phyloP scores from a whole-genome alignment of 2,329 filamentous ascomycete species.

The Cladosporium sp. region DNA sequence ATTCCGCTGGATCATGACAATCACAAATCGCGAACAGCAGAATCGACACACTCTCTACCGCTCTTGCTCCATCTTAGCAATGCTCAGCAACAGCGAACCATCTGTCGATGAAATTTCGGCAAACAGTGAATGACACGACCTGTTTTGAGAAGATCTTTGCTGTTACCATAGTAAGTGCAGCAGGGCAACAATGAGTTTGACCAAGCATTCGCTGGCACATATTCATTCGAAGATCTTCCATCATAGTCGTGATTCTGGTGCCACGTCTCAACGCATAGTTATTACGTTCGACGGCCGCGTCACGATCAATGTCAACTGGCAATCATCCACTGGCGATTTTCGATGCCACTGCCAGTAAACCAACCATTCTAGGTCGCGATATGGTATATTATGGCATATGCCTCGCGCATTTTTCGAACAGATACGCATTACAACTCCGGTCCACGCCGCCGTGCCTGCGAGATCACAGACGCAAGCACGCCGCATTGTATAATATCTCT shows the following conservation, averaged over 20 bases:
- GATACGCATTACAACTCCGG: neutral
- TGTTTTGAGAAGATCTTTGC: neutral
- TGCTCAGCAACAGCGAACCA: neutral
- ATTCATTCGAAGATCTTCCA: neutral
- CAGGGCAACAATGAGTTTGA: neutral
- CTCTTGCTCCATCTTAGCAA: neutral
- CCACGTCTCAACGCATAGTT: neutral
- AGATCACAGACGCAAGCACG: neutral
- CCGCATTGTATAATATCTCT: constrained; percentile 1
- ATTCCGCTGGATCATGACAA: neutral
- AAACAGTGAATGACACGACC: neutral
- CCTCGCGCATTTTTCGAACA: neutral
- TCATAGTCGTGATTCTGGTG: neutral
- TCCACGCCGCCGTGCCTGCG: neutral
- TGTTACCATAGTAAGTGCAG: neutral
- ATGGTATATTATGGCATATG: neutral
- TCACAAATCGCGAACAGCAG: neutral
- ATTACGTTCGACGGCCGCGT: neutral
- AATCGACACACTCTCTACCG: neutral
- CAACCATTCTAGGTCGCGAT: neutral
- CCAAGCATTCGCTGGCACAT: neutral
- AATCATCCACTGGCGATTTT: neutral
- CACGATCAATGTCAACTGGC: neutral
- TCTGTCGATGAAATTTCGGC: neutral
- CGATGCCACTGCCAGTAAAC: neutral